phyloP scores from a whole-genome alignment of 768 basidiomycete species.

The Clitopilus passeckerianus region DNA sequence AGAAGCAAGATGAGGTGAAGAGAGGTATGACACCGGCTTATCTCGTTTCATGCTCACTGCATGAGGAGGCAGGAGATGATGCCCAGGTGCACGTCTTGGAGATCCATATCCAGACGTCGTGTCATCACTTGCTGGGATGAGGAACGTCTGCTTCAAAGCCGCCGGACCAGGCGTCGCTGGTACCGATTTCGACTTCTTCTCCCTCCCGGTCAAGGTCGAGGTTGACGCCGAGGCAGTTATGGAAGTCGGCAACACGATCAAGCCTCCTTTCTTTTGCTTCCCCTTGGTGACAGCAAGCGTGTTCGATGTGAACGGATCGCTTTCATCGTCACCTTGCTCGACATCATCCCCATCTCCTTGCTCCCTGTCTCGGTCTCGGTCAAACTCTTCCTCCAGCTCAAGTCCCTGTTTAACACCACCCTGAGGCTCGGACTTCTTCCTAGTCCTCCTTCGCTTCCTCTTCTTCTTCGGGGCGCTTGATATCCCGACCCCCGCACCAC shows the following conservation, averaged over 20 bases:
- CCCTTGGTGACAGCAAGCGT: not conserved
- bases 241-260: not conserved
- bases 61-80: too few relatives aligned
- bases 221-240: not conserved
- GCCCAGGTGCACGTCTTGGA: not conserved
- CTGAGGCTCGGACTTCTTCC: conserved; percentile 10
- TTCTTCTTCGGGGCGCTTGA: conserved; percentile 1
- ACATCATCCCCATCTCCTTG: conserved; percentile 8
- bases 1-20: not conserved
- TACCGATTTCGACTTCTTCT: not conserved
- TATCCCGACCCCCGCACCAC: not conserved
- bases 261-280: not conserved
- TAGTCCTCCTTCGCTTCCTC: conserved; percentile 14
- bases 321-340: not conserved
- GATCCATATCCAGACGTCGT: not conserved
- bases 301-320: not conserved
- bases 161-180: not conserved
- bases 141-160: not conserved
- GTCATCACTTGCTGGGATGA: not conserved
- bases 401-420: conserved; percentile 1
- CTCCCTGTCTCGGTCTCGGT: conserved; percentile 4
- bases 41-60: too few relatives aligned
- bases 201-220: not conserved
- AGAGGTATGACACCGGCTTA: not conserved
- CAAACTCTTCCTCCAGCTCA: conserved; percentile 4